Base-by-base conservation (phyloP, 78 protist species). In the Anaeramoeba flamelloides region DNA sequence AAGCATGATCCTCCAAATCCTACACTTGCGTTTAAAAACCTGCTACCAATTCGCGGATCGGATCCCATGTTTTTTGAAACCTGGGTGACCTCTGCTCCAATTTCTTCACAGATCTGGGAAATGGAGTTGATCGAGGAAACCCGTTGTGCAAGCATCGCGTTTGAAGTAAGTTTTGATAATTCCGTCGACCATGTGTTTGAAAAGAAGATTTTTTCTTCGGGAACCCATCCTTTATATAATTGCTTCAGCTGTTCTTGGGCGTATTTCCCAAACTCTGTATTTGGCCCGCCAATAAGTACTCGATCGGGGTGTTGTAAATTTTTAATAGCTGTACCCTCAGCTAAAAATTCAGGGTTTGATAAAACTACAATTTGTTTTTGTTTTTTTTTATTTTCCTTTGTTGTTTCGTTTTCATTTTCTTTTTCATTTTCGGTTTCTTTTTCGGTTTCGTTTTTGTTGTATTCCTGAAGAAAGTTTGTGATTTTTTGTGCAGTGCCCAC, bases 71-170 rank as follows among this genome's bases (percentile, higher is more conserved):
- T 94, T 26, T 33, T 33, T 41, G 77, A 41, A 26, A 94, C 94
- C 39, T 94, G 91, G 32, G 0, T 1, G 12, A 79, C 41, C n/a
- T 2, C 2, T 30, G 96, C 98, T 2, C 94, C 98, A 3, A 92
- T 89, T 1, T 85, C 90, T 83, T 94, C 97, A 81, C 96, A 92
- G 22, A 85, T 74, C 0, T 65, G 82, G 1, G 78, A 31, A 83
- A 92, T 81, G 22, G 95, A 75, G 85, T 95, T 93, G 79, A 92
- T 86, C 30, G 93, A 87, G 34, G 95, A 89, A 82, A 93, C 86
- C 38, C 97, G 91, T 87, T 93, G 98, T n/a, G 98, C 97, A 1
- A 95, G 91, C 82, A 94, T 85, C 37, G 97, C 96, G 84, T 95
- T 95, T 26, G 98, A 95, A 0, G 87, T 88, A 74, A 95, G 89